Base-by-base conservation (phyloP, 2,329 filamentous ascomycete species). In the Pseudopithomyces maydicus region DNA sequence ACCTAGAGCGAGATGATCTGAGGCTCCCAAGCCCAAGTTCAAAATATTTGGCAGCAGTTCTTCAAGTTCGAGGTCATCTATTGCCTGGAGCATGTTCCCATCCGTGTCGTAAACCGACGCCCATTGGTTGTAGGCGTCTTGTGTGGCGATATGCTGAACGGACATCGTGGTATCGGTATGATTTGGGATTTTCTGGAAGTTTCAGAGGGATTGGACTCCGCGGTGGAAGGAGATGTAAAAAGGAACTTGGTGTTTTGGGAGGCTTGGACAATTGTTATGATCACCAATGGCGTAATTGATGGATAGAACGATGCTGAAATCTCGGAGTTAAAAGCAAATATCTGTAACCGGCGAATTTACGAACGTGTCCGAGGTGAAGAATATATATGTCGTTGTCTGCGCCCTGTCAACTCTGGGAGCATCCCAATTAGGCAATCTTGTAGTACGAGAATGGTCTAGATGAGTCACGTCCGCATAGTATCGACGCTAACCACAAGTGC, bases 41-140 rank as follows among this genome's bases (percentile, higher is more conserved):
- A 86, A 63, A 43, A 86, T 81, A 0, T 69, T 60, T 0, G 84
- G 82, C 0, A 89, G 78, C 0, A 87, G 68, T 1, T 67, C 65
- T 14, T 73, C 67, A 64, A 89, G 80, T 65, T 88, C 82, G 14
- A 81, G 61, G 38, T 84, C 83, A 68, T 90, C 88, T 17, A 89
- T 79, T 1, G 82, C 80, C 74, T 89, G 87, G 1, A 90, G 79
- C 69, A 89, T 86, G 68, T 89, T 90, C 32, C 84, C 84, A 61
- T 90, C 86, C 32, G 79, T 84, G 72, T 90, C 87, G 74, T 89
- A 90, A 42, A 86, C 77, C 57, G 78, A 62, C 7, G 81, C 78
- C 82, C 81, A 84, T 54, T 78, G 75, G 49, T 81, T 69, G 63
- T 84, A 84, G 12, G 82, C 77, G n/a, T 77, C 71, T 33, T 72